phyloP scores from a whole-genome alignment of 176 grass and related monocot genomes.

The Stipa capillata region DNA sequence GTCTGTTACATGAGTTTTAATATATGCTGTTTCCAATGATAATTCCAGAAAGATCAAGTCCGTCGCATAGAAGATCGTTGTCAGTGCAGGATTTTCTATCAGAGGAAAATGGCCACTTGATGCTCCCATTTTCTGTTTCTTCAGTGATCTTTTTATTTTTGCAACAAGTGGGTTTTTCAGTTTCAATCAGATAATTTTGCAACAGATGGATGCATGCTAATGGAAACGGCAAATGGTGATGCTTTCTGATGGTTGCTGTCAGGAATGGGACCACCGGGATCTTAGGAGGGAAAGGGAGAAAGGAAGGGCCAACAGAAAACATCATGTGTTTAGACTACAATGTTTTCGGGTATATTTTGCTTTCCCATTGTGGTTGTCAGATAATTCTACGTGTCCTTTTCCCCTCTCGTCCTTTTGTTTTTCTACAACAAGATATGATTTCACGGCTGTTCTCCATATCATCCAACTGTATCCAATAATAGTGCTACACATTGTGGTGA shows the following conservation, averaged over 20 bases:
- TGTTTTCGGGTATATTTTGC: neutral
- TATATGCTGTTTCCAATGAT: neutral
- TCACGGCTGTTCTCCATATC: no score
- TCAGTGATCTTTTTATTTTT: no score
- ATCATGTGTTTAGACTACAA: neutral
- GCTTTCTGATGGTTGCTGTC: neutral
- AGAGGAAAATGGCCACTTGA: no score
- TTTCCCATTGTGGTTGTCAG: conserved; percentile 23
- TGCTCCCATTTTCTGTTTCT: no score
- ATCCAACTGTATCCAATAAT: no score
- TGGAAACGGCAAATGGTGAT: neutral
- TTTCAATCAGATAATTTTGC: neutral
- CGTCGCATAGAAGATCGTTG: no score
- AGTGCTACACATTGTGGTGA: no score
- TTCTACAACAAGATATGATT: no score
- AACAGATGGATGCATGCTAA: no score
- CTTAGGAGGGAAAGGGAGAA: neutral
- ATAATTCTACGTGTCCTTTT: neutral
- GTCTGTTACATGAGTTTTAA: no score
- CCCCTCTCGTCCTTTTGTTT: no score
- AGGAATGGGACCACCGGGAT: neutral
- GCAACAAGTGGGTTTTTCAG: neutral
- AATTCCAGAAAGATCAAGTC: neutral
- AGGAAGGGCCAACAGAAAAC: neutral
- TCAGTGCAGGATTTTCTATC: no score